Base-by-base conservation (phyloP, 768 basidiomycete species). In the Psilocybe cubensis region DNA sequence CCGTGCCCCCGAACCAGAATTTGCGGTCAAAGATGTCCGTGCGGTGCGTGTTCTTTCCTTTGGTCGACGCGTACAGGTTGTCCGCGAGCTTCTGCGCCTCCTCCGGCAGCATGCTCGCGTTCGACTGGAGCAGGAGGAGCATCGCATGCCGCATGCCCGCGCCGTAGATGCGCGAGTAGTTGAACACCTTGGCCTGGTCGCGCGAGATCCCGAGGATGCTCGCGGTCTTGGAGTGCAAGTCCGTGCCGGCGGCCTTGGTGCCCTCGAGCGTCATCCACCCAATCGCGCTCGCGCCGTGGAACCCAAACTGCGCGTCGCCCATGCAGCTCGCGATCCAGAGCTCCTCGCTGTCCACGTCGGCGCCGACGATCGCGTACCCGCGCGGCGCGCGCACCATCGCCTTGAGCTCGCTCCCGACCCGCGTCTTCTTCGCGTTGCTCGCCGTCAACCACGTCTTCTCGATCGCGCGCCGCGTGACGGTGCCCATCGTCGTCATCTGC, bases 231-330 rank as follows among this genome's bases (percentile, higher is more conserved):
- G 96, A 98, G 68, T 98, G 96, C 27, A 99, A 74, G 74, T 99
- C 96, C 5, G 96, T 98, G 4, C 95, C 95, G 0, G 91, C 89
- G 0, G 88, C 82, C 73, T 98, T 98, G 14, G 96, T 96, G 1
- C 97, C 96, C 71, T 98, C 97, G 25, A 99, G 82, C 14, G 96
- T 98, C 96, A 99, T 98, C 96, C 96, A 98, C 3, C 97, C 96
- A 41, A 99, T 87, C 1, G 96, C 95, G 2, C 95, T 96, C 10
- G 95, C 94, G 10, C 96, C 96, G 64, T 99, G 96, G 56, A 96
- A 70, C 8, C 96, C 97, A 70, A 99, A 97, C 72, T 99, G 96
- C 0, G 95, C 92, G 67, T 98, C 97, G 0, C 96, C 96, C 93
- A 98, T 96, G 58, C 94, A 93, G 66, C 92, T 95, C 18, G 96